Conservation (phyloP, 2,329 filamentous ascomycete species). For the Coniosporium tulheliwenetii region DNA sequence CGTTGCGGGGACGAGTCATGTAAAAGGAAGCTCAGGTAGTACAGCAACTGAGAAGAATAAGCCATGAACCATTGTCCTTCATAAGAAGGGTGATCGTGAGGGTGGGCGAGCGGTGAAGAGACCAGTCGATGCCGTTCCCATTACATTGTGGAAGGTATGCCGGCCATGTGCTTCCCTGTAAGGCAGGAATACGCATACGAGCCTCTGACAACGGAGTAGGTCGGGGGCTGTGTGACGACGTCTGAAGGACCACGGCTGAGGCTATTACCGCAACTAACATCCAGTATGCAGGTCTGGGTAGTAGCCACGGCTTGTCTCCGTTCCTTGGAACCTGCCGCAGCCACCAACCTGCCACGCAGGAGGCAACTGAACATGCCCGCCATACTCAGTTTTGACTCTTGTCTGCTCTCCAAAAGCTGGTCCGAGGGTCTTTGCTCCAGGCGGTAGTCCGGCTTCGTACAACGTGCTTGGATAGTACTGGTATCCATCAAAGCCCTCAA, state of each 20-base stretch:
- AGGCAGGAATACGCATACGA: not conserved
- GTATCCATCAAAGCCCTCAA: slow-evolving; percentile 26
- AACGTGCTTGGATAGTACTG: slow-evolving; percentile 29
- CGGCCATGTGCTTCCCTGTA: not conserved
- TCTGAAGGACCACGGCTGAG: not conserved
- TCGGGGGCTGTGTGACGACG: not conserved
- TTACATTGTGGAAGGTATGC: not conserved
- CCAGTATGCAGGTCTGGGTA: slow-evolving; percentile 27
- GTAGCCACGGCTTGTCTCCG: slow-evolving; percentile 30
- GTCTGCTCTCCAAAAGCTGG: slow-evolving; percentile 16
- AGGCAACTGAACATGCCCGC: slow-evolving; percentile 13
- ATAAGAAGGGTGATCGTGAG: no score
- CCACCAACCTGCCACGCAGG: slow-evolving; percentile 21
- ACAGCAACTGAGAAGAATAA: not conserved
- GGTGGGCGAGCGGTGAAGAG: no score
- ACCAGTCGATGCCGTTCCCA: not conserved
- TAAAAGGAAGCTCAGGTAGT: not conserved
- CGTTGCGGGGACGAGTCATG: not conserved
- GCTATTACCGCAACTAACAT: slow-evolving; percentile 10
- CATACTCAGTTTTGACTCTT: slow-evolving; percentile 26
- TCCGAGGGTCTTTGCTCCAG: slow-evolving; percentile 16
- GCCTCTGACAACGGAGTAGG: not conserved
- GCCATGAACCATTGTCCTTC: no score
- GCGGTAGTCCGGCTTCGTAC: slow-evolving; percentile 20
- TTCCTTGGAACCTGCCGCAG: slow-evolving; percentile 28